These are phyloP conservation scores for Ceratobasidium sp. DNA, from an alignment of 1,284 basidiomycete genomes.

Conservation along the genomic window DNA sequence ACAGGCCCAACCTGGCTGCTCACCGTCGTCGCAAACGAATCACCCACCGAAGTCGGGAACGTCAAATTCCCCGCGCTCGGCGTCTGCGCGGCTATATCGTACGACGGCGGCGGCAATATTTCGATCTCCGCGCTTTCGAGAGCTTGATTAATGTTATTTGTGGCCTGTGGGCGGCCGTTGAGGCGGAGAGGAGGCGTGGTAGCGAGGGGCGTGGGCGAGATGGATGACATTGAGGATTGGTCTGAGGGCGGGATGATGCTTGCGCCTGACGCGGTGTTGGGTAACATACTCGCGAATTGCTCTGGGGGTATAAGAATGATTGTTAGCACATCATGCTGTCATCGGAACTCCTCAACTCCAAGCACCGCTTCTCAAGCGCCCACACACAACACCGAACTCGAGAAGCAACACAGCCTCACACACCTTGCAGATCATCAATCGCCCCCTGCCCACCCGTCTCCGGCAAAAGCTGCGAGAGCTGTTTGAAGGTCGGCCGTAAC, in stretches of 20 bases:
- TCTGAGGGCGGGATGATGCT: slow-evolving; percentile 15
- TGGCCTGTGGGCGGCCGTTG: not conserved
- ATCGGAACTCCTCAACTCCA: not conserved
- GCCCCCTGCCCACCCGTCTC: not conserved
- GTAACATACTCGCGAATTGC: slow-evolving; percentile 37
- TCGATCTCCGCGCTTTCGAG: slow-evolving; percentile 34
- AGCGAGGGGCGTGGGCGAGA: slow-evolving; percentile 13
- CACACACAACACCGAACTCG: no score
- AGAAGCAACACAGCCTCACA: not conserved
- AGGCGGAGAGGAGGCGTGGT: slow-evolving; percentile 28
- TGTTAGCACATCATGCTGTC: not conserved
- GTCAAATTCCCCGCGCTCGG: slow-evolving; percentile 38
- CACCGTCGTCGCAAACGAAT: slow-evolving; percentile 29
- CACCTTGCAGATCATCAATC: slow-evolving; percentile 42
- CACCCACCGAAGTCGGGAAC: slow-evolving; percentile 29
- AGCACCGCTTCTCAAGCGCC: slow-evolving; percentile 9
- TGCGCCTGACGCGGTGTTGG: slow-evolving; percentile 30
- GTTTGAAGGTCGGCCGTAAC: slow-evolving; percentile 40
- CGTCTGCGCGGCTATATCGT: slow-evolving; percentile 24
- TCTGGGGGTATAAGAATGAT: slow-evolving; percentile 12
- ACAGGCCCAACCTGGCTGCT: slow-evolving; percentile 34
- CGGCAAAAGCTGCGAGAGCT: slow-evolving; percentile 31
- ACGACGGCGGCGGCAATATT: slow-evolving; percentile 35
- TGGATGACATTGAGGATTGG: slow-evolving; percentile 14
- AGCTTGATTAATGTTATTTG: slow-evolving; percentile 31